phyloP scores from a whole-genome alignment of 1,139 yeast species.

The Schwanniomyces etchellsii region DNA sequence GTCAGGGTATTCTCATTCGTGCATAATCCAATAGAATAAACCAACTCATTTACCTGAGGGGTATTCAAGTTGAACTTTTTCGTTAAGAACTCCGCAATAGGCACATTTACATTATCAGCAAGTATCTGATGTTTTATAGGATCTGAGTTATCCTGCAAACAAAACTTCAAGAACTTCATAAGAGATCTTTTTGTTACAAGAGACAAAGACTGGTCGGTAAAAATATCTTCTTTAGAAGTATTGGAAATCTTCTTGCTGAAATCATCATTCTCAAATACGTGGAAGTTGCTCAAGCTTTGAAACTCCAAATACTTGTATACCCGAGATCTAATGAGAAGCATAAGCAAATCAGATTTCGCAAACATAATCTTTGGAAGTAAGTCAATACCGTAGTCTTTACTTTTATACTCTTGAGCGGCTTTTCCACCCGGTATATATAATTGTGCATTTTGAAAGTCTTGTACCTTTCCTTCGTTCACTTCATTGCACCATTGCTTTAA shows the following conservation, averaged over 20 bases:
- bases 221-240: constrained; percentile 82
- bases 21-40: constrained; percentile 81
- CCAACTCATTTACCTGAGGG: constrained; percentile 76
- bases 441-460: constrained; percentile 54
- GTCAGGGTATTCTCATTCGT: constrained; percentile 55
- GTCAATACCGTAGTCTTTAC: constrained; percentile 82
- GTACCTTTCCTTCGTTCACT: constrained; percentile 49
- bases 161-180: constrained; percentile 91
- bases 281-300: constrained; percentile 83
- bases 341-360: constrained; percentile 79
- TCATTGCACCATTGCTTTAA: constrained; percentile 72
- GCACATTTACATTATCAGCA: constrained; percentile 47
- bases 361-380: constrained; percentile 84
- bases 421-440: constrained; percentile 64
- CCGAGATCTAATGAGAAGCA: constrained; percentile 72
- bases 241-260: constrained; percentile 74
- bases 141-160: constrained; percentile 59
- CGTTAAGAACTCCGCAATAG: constrained; percentile 54
- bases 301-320: constrained; percentile 91
- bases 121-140: constrained; percentile 44
- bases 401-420: constrained; percentile 39
- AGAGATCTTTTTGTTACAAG: constrained; percentile 74
- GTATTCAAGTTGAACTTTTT: constrained; percentile 64
- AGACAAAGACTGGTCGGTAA: constrained; percentile 79
- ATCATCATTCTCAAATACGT: constrained; percentile 84